Evolutionary conservation across 768 basidiomycete species (phyloP), one percentile per base, ranked within the genome.

Genomic region (Kwoniella sp.): DNA sequence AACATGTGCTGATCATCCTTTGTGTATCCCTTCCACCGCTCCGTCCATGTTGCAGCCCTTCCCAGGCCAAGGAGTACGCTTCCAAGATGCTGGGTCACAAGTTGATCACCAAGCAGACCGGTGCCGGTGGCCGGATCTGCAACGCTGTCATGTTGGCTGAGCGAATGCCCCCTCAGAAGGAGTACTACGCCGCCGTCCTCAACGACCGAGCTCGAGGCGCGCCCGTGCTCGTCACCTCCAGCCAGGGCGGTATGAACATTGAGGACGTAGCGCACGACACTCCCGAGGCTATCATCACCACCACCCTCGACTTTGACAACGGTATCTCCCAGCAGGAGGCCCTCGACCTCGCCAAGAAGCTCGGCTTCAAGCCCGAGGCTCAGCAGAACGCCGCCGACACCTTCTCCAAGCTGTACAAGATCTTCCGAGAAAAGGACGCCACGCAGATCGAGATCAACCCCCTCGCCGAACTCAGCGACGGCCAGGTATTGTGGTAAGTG

Each of bases 371-470:
- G 80, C 86, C 87, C 28, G 79, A 82, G 28, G 86, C 90, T 2
- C 88, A 90, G 77, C 85, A 86, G 58, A 88, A 96, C 78, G 96
- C 96, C 12, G 95, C 94, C 0, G 87, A 91, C 70, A 91, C 92
- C 70, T 98, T 99, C 82, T 86, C 90, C 75, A 90, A 94, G 75
- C 86, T 99, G 62, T 97, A 96, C 85, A 89, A 86, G 76, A 89
- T 99, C 78, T 98, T 96, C 86, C 96, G 93, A 83, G 94, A 97
- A 64, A 98, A 94, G 84, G 96, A 99, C 79, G 93, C 96, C 0
- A 98, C 95, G 15, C 96, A 98, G 82, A 96, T 99, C 74, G 96
- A 99, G 83, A 99, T 99, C 81, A 99, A 99, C 83, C 96, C 96
- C 22, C 85, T 99, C 85, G 92, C 93, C 1, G 88, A 97, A 82